Evolutionary conservation across 441 rosid genomes (phyloP).

Genomic region (Mallotus japonicus): DNA sequence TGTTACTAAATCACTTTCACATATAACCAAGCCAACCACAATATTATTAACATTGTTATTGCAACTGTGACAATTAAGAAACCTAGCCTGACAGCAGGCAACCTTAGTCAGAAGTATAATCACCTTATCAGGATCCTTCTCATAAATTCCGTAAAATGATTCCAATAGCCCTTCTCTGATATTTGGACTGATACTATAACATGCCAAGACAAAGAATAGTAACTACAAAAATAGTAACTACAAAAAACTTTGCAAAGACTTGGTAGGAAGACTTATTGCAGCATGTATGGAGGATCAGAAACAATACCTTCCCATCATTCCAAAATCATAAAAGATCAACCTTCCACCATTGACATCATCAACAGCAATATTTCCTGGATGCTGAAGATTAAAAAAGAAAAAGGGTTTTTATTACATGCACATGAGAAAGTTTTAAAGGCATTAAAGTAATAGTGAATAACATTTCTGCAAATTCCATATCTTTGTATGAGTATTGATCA

Average conservation of each 20-base stretch:
- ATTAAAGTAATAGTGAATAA: background rate
- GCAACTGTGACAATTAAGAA: constrained; percentile 13
- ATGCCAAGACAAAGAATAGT: constrained; percentile 21
- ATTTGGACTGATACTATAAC: constrained; percentile 85
- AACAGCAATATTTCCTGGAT: constrained; percentile 98
- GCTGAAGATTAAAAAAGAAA: constrained; percentile 47
- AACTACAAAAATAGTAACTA: constrained; percentile 21
- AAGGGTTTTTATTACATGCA: background rate
- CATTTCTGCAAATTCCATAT: background rate
- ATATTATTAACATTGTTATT: background rate
- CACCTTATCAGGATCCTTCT: constrained; percentile 96
- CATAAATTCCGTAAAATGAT: constrained; percentile 87
- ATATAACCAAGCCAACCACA: constrained; percentile 19
- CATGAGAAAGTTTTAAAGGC: background rate
- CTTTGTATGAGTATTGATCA: background rate
- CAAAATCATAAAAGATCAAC: constrained; percentile 95
- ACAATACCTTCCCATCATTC: constrained; percentile 99
- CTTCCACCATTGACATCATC: constrained; percentile 99
- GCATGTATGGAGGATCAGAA: constrained; percentile 22
- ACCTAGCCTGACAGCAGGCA: constrained; percentile 13
- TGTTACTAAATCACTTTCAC: constrained; percentile 11
- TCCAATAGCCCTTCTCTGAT: constrained; percentile 95
- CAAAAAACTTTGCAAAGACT: constrained; percentile 13
- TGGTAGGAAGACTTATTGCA: background rate
- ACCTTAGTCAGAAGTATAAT: constrained; percentile 16